These are phyloP conservation scores for Monosporascus sp. DNA, from an alignment of 2,329 filamentous ascomycete genomes.

Conservation along the genomic window DNA sequence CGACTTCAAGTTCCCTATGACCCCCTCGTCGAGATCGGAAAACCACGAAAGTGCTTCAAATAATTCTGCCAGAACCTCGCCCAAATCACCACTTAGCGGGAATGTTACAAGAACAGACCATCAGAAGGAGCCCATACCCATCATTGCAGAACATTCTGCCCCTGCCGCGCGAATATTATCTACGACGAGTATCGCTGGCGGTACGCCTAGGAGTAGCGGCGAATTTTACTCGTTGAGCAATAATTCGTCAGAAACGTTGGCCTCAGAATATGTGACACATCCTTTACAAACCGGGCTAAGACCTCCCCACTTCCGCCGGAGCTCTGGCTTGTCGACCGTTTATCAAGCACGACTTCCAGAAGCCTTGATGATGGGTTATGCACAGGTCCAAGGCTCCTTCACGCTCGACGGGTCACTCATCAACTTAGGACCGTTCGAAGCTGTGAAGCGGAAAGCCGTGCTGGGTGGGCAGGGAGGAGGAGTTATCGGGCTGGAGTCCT, in stretches of 20 bases:
- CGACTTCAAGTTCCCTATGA: slow-evolving; percentile 54
- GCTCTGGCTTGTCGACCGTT: slow-evolving; percentile 37
- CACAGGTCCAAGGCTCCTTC: slow-evolving; percentile 88
- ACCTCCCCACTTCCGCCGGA: slow-evolving; percentile 42
- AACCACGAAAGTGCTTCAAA: slow-evolving; percentile 20
- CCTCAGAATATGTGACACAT: slow-evolving; percentile 77
- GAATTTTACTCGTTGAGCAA: slow-evolving; percentile 96
- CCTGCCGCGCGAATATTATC: slow-evolving; percentile 69
- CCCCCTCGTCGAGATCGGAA: slow-evolving; percentile 36
- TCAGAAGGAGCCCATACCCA: slow-evolving; percentile 41
- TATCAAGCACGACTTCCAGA: slow-evolving; percentile 57
- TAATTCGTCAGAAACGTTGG: slow-evolving; percentile 87
- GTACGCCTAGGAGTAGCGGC: slow-evolving; percentile 83
- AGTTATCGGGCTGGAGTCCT: slow-evolving; percentile 73
- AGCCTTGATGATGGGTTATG: slow-evolving; percentile 95
- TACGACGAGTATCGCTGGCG: slow-evolving; percentile 67
- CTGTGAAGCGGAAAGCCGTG: slow-evolving; percentile 91
- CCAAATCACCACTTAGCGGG: slow-evolving; percentile 30
- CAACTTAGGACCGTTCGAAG: slow-evolving; percentile 85
- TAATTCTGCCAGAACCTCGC: slow-evolving; percentile 35
- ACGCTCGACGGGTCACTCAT: slow-evolving; percentile 87
- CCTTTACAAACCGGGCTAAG: slow-evolving; percentile 30
- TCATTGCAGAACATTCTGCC: slow-evolving; percentile 52
- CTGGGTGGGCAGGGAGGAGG: slow-evolving; percentile 83
- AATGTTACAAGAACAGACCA: slow-evolving; percentile 33